phyloP scores from a whole-genome alignment of 805 yeast species.

The Suhomyces prunicola region DNA sequence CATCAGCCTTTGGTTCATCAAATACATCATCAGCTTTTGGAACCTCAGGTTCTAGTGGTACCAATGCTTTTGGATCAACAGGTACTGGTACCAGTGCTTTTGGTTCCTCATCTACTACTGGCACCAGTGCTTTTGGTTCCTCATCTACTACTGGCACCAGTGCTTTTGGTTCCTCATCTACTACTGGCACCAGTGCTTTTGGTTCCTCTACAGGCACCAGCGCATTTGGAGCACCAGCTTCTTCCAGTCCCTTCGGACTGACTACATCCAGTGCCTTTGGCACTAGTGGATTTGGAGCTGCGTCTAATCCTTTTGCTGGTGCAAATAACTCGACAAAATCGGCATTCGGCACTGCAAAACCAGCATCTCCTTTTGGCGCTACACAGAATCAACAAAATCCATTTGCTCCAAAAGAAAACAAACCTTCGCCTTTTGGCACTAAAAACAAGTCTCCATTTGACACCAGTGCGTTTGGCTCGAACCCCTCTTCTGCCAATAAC shows the following conservation, averaged over 20 bases:
- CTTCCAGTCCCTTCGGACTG: constrained; percentile 1
- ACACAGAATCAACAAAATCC: constrained; percentile 8
- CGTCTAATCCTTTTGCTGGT: constrained; percentile 8
- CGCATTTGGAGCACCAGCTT: background rate
- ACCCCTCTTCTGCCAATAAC: background rate
- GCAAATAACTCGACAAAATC: background rate
- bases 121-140: no score
- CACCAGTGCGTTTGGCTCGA: background rate
- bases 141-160: background rate
- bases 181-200: background rate
- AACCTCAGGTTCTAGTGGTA: background rate
- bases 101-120: no score
- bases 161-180: background rate
- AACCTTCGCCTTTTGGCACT: constrained; percentile 8
- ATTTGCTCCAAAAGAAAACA: constrained; percentile 11
- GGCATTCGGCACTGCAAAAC: constrained; percentile 6
- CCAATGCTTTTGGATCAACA: no score
- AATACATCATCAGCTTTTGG: background rate
- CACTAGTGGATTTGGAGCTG: background rate
- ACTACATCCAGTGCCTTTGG: constrained; percentile 7
- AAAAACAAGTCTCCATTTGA: background rate
- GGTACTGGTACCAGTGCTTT: no score
- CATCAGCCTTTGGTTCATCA: background rate
- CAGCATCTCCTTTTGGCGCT: constrained; percentile 9
- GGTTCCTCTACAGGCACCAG: background rate